phyloP scores from a whole-genome alignment of 148 eudicot genomes.

The Gaultheria prostrata region DNA sequence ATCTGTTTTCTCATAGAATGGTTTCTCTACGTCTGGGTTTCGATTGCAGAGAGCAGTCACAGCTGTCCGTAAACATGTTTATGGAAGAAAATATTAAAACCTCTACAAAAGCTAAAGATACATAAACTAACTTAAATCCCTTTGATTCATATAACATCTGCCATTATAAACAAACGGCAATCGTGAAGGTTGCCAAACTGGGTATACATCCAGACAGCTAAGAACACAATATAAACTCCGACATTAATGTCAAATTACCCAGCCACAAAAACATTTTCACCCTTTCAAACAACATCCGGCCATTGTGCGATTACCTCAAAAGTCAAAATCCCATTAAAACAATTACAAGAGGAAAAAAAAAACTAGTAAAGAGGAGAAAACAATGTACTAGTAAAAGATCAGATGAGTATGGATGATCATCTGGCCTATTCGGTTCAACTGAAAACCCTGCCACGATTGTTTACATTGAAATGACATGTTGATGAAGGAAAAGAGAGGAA shows the following conservation, averaged over 20 bases:
- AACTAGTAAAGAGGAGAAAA: neutral
- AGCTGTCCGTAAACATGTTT: too few relatives aligned
- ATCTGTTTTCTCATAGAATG: too few relatives aligned
- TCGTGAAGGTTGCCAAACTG: neutral
- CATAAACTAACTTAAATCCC: too few relatives aligned
- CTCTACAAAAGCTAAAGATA: too few relatives aligned
- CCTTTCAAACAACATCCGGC: neutral
- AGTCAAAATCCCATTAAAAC: neutral
- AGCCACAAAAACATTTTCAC: neutral
- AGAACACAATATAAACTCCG: too few relatives aligned
- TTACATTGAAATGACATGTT: neutral
- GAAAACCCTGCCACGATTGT: neutral
- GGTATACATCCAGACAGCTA: neutral
- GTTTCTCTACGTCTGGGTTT: too few relatives aligned
- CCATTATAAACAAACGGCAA: too few relatives aligned
- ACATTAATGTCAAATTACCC: neutral
- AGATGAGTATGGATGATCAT: neutral
- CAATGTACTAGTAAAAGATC: neutral
- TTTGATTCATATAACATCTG: too few relatives aligned
- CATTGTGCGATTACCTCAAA: neutral
- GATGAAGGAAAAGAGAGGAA: neutral
- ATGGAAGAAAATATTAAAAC: too few relatives aligned
- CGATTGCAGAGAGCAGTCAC: too few relatives aligned
- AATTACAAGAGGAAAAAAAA: too few relatives aligned
- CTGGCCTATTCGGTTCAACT: neutral